Evolutionary conservation across 2,329 filamentous ascomycete genomes (phyloP), one percentile per base, ranked within the genome.

Genomic region (Coniochaeta sp.): DNA sequence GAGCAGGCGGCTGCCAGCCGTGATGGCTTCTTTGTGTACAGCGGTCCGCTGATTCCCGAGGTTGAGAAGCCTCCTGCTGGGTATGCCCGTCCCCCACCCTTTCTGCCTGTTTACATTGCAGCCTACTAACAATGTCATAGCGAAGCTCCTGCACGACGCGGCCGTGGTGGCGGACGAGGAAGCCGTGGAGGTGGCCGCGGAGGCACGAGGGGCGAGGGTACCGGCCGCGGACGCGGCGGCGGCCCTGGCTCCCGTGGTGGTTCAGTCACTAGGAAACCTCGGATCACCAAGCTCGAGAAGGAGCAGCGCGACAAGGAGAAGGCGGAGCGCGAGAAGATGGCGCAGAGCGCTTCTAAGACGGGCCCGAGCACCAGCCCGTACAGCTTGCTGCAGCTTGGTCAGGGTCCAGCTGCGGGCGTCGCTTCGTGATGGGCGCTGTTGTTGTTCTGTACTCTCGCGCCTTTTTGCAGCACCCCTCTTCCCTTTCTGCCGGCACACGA

Each of bases 1-100:
- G 91, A 96, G 69, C 90, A 96, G 71, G 93, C 93, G 7, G 92
- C 93, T 4, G 93, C 95, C 55, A 93, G 91, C 65, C 91, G 93
- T 67, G 95, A 98, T 71, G 95, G 95, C 1, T 99, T 98, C 78
- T 99, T 98, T 72, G 95, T 99, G 1, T 99, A 97, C 74, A 96
- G 91, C 62, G 95, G 95, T 3, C 93, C 93, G 9, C 79, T 99
- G 55, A 84, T 98, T 24, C 89, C 89, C 5, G 92, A 96, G 74
- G 90, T 88, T 24, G 89, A 96, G 75, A 93, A 95, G 74, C 81
- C 82, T 38, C 75, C 78, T 65, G 72, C 74, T 60, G 78, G 77
- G 81, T 83, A 80, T 64, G 81, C 79, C 28, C 55, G 60, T 52
- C 36, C 59, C 42, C 5, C 58, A 9, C 28, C 58, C 32, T 26